These are phyloP conservation scores for Ceratocystis diversiconidia DNA, from an alignment of 2,329 filamentous ascomycete species.

Conservation along the genomic window DNA sequence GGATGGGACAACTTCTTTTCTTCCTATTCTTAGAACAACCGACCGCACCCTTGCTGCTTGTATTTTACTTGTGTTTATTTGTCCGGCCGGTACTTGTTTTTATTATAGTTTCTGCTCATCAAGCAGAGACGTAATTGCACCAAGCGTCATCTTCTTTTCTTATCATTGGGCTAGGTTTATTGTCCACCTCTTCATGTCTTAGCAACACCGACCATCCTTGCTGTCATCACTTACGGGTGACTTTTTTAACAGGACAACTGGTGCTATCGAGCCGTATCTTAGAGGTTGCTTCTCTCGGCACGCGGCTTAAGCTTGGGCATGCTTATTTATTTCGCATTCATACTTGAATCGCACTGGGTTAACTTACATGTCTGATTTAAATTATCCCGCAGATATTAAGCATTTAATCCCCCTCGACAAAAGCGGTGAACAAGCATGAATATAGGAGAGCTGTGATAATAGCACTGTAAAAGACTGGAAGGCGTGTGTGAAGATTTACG, in stretches of 20 bases:
- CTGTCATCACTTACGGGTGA: background rate
- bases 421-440: constrained; percentile 2
- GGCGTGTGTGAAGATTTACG: background rate
- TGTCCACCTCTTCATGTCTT: background rate
- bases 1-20: background rate
- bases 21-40: background rate
- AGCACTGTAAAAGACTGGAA: background rate
- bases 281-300: background rate
- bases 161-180: background rate
- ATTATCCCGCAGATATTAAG: background rate
- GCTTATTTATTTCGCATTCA: background rate
- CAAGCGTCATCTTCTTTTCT: background rate
- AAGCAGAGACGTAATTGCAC: background rate
- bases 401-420: background rate
- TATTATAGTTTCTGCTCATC: background rate
- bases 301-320: background rate
- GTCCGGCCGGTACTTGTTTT: background rate
- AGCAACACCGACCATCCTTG: background rate
- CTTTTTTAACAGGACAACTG: background rate
- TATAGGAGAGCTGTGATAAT: background rate
- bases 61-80: background rate
- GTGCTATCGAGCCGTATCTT: background rate
- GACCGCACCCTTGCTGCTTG: background rate
- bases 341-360: no score
- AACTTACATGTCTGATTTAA: background rate